phyloP scores from a whole-genome alignment of 768 basidiomycete species.

The Termitomyces sp. region DNA sequence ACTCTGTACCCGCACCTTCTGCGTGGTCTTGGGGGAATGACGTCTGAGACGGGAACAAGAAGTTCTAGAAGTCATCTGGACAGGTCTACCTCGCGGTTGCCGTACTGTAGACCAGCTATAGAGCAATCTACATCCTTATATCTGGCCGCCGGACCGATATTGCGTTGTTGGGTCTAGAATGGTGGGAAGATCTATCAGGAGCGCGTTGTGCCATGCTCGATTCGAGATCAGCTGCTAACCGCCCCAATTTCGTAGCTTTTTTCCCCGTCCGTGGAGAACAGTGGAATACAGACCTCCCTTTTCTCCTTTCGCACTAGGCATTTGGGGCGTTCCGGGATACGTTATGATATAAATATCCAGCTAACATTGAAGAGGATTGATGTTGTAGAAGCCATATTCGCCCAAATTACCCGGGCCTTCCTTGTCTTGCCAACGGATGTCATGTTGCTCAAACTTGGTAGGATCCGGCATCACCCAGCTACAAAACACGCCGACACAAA shows the following conservation, averaged over 20 bases:
- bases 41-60: constrained; percentile 5
- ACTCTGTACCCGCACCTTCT: not conserved
- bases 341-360: not conserved
- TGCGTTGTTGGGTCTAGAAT: constrained; percentile 1
- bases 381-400: not conserved
- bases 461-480: not conserved
- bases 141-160: constrained; percentile 8
- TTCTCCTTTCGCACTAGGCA: not conserved
- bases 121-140: constrained; percentile 4
- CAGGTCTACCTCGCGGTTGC: constrained; percentile 7
- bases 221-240: not conserved
- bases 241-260: constrained; percentile 3
- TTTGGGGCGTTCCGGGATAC: not conserved
- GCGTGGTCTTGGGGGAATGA: constrained; percentile 8
- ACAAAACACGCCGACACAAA: not conserved
- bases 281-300: not conserved
- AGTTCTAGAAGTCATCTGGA: constrained; percentile 5
- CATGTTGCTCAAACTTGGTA: not conserved
- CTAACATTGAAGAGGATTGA: not conserved
- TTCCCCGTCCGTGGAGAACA: not conserved
- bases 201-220: not conserved
- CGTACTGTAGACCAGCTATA: constrained; percentile 3
- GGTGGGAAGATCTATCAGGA: constrained; percentile 6
- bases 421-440: not conserved
- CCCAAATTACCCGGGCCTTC: not conserved